phyloP scores from a whole-genome alignment of 2,329 filamentous ascomycete genomes.

The Elsinoe perseae region DNA sequence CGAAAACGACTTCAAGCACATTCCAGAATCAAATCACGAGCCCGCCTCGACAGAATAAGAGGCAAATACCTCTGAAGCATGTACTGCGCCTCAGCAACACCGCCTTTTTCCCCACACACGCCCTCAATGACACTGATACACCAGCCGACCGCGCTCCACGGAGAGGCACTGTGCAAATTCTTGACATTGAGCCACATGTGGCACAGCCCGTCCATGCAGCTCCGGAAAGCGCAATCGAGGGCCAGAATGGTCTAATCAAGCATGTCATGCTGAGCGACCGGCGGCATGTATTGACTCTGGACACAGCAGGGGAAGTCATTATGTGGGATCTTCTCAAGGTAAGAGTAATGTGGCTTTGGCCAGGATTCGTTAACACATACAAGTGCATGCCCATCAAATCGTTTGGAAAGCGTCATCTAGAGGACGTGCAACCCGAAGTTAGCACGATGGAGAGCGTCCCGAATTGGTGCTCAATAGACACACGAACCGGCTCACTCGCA shows the following conservation, averaged over 20 bases:
- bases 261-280: conserved; percentile 87
- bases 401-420: conserved; percentile 90
- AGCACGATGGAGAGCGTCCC: conserved; percentile 85
- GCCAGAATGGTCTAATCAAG: conserved; percentile 91
- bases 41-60: conserved; percentile 38
- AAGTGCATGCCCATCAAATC: conserved; percentile 79
- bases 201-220: conserved; percentile 35
- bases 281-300: conserved; percentile 78
- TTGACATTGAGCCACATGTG: conserved; percentile 25
- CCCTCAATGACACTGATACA: conserved; percentile 46
- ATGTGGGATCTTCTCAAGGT: conserved; percentile 90
- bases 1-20: conserved; percentile 34
- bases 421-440: conserved; percentile 79
- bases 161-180: conserved; percentile 15
- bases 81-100: conserved; percentile 79
- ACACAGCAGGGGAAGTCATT: conserved; percentile 89
- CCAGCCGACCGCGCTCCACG: background rate
- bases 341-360: conserved; percentile 20
- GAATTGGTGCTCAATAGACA: conserved; percentile 94
- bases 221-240: conserved; percentile 63
- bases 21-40: conserved; percentile 21
- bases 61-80: conserved; percentile 67
- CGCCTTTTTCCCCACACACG: conserved; percentile 58
- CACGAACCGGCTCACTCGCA: conserved; percentile 82
- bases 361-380: background rate